These are phyloP conservation scores for Amniculicola lignicola DNA, from an alignment of 495 filamentous ascomycete species.

Conservation along the genomic window DNA sequence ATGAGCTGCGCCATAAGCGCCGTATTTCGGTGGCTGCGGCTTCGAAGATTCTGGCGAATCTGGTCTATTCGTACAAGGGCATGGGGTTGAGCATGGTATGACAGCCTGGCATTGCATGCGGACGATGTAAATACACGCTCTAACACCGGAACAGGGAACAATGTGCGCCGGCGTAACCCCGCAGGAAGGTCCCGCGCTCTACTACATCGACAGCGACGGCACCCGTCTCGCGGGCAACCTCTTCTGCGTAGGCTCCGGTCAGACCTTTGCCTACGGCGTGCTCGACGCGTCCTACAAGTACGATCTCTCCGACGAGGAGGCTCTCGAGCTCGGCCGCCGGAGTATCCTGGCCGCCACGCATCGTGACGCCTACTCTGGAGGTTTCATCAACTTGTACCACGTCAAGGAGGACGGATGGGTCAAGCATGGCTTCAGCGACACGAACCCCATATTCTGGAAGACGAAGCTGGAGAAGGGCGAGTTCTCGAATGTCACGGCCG, in stretches of 20 bases:
- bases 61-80: conserved; percentile 97
- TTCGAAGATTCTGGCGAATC: conserved; percentile 96
- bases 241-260: conserved; percentile 96
- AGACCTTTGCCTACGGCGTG: conserved; percentile 98
- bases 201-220: conserved; percentile 98
- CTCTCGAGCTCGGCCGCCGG: conserved; percentile 81
- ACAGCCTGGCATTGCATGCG: neutral
- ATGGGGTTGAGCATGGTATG: conserved; percentile 85
- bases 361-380: conserved; percentile 95
- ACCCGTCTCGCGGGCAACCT: conserved; percentile 89
- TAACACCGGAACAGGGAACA: conserved; percentile 56
- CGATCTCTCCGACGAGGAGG: conserved; percentile 79
- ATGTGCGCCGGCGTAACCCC: conserved; percentile 98
- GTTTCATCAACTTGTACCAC: conserved; percentile 97
- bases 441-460: conserved; percentile 83
- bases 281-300: conserved; percentile 92
- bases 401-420: conserved; percentile 98
- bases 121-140: neutral
- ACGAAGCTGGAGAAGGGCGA: conserved; percentile 97
- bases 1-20: conserved; percentile 98
- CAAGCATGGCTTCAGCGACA: conserved; percentile 84
- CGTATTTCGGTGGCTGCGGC: conserved; percentile 96
- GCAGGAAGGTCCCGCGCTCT: conserved; percentile 92
- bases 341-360: conserved; percentile 97
- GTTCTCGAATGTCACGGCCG: conserved; percentile 92